Evolutionary conservation across 176 grass and related monocot genomes (phyloP), one percentile per base, ranked within the genome.

Genomic region (Aegilops longissima): DNA sequence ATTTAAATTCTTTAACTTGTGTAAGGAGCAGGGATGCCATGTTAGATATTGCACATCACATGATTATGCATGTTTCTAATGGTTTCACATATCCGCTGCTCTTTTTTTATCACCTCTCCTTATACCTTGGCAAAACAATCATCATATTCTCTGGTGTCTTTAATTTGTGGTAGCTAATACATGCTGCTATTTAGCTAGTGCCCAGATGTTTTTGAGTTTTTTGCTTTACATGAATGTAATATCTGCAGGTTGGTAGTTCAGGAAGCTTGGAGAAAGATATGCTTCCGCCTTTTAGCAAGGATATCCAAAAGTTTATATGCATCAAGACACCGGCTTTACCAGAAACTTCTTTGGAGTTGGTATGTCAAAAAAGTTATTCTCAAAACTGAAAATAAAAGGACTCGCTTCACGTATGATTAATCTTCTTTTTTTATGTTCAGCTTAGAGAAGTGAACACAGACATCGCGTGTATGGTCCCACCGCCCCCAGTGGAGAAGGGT

Each of bases 271-370:
- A 88, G 49, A 88, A 70, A 70, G 76, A 80, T 76, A 81, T 81
- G 81, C 85, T 91, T 84, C 69, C 0, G 0, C 39, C 51, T 23
- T 90, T 90, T 83, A 52, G 68, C 38, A 36, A 84, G 73, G 85
- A 91, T 61, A 68, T 88, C 70, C 61, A 76, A n/a, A 79, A 63
- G 29, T 77, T 77, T 38, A 81, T 91, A 66, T 18, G 75, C 23
- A 61, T 80, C 12, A 91, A 88, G 69, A 85, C 80, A 81, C 21
- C 29, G 47, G 21, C 77, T 45, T 80, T 88, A 70, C 81, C 81
- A 33, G 81, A 81, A 81, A 84, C 81, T 85, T 91, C 81, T 51
- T 83, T 91, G 67, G 66, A 91, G 76, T 21, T 91, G 86, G 89
- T 91, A 91, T 52, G 86, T 70, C 62, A 40, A 81, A 66, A 76